Base-by-base conservation (phyloP, 208 protist species). In the Leishmania turanica region DNA sequence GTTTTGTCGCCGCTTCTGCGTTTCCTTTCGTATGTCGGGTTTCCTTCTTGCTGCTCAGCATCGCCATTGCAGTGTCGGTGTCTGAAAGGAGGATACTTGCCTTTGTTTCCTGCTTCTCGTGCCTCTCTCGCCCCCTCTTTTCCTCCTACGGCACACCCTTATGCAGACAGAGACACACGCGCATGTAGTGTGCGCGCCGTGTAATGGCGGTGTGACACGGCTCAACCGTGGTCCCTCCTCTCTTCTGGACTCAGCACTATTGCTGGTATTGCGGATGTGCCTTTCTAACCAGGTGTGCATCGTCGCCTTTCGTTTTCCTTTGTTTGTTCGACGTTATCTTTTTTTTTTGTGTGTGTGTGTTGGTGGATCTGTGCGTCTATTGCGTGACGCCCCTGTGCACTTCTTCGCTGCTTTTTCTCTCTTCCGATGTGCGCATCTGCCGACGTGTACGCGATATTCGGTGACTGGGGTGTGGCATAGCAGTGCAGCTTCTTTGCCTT, bases 271-370 rank as follows among this genome's bases (percentile, higher is more conserved):
- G 60, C n/a, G 60, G 60, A 37, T 40, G 60, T 15, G 60, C 13
- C 60, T 19, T 11, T 31, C 60, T 37, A 66, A 24, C 2, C 47
- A 49, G 24, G 40, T 54, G 49, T 54, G 68, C 64, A 49, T 27
- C 49, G 21, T 42, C 17, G 40, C 17, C 71, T 80, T 42, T 70
- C 19, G 7, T 15, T 83, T 70, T 49, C 21, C 64, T 27, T 73
- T 45, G 45, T 34, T 66, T 21, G 11, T 66, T 53, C 15, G 49
- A 17, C 49, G 7, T 45, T 7, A 53, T 73, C 51, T 83, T 78
- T 78, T 68, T 17, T 49, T 83, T 71, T n/a, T n/a, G n/a, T n/a
- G n/a, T n/a, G n/a, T n/a, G n/a, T 37, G 37, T 40, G 40, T 11
- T 13, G 70, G 56, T 62, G 56, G 56, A 24, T 62, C 56, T 13